Evolutionary conservation across 352 stramenopile species (phyloP).

Genomic region (Pythium aphanidermatum): DNA sequence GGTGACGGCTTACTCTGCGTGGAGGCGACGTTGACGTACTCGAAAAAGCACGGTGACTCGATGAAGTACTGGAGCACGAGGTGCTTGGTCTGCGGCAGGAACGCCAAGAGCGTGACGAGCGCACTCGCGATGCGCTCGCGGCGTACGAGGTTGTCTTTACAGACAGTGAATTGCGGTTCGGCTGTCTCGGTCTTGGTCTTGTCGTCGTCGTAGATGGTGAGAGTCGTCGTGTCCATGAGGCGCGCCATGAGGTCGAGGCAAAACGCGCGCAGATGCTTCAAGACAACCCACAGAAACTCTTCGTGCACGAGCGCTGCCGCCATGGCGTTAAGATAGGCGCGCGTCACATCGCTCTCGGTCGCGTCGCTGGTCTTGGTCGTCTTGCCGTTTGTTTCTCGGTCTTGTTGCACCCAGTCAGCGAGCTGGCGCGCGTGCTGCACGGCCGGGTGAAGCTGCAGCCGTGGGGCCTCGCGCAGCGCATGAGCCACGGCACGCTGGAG

Average conservation of each 20-base stretch:
- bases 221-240: slow-evolving; percentile 38
- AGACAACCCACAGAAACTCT: slow-evolving; percentile 33
- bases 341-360: slow-evolving; percentile 3
- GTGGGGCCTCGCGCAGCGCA: slow-evolving; percentile 16
- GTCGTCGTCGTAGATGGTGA: slow-evolving; percentile 35
- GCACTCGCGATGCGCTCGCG: slow-evolving; percentile 48
- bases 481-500: slow-evolving; percentile 19
- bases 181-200: neutral
- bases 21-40: slow-evolving; percentile 45
- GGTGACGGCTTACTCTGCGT: slow-evolving; percentile 31
- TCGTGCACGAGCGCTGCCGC: slow-evolving; percentile 46
- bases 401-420: slow-evolving; percentile 9
- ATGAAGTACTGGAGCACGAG: slow-evolving; percentile 61
- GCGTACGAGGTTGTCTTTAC: slow-evolving; percentile 39
- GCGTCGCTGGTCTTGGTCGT: slow-evolving; percentile 9
- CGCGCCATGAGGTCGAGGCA: slow-evolving; percentile 62
- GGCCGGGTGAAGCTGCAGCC: slow-evolving; percentile 34
- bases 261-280: slow-evolving; percentile 66
- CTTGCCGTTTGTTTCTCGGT: slow-evolving; percentile 4
- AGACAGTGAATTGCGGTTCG: slow-evolving; percentile 25
- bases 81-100: slow-evolving; percentile 46
- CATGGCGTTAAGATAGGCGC: slow-evolving; percentile 42
- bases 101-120: slow-evolving; percentile 45
- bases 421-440: slow-evolving; percentile 19
- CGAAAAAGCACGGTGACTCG: slow-evolving; percentile 68